Percentiles rank a stretch among this genome's conserved stretches.
These are phyloP conservation scores for Pseudozyma sp. DNA, from an alignment of 1,284 basidiomycete species.

Conservation along the genomic window DNA sequence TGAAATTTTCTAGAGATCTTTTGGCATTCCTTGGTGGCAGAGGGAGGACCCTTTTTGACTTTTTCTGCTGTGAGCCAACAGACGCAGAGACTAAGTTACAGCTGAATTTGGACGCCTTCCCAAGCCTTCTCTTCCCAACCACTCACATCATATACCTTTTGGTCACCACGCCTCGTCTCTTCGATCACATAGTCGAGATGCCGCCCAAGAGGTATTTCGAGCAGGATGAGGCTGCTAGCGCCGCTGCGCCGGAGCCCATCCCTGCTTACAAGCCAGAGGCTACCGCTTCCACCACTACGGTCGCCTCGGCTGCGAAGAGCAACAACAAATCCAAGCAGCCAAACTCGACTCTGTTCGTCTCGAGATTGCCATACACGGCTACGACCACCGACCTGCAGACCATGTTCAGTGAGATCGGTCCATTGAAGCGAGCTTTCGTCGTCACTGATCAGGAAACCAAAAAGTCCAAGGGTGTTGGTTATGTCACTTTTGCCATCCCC, in stretches of 20 bases:
- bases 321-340: background rate
- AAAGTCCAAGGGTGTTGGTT: slow-evolving; percentile 95
- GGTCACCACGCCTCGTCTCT: background rate
- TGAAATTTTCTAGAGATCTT: slow-evolving; percentile 21
- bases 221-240: slow-evolving; percentile 37
- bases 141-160: slow-evolving; percentile 5
- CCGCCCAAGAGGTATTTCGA: slow-evolving; percentile 58
- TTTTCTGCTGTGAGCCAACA: background rate
- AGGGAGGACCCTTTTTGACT: slow-evolving; percentile 12
- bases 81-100: too few relatives aligned
- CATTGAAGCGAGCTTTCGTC: slow-evolving; percentile 92
- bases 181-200: slow-evolving; percentile 23
- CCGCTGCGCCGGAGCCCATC: background rate
- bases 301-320: slow-evolving; percentile 9
- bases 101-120: too few relatives aligned
- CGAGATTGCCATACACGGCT: slow-evolving; percentile 81
- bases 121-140: background rate
- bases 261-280: slow-evolving; percentile 20
- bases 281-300: slow-evolving; percentile 2
- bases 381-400: slow-evolving; percentile 91
- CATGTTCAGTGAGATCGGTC: slow-evolving; percentile 93
- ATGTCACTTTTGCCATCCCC: slow-evolving; percentile 88
- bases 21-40: slow-evolving; percentile 1
- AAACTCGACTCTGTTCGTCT: slow-evolving; percentile 70
- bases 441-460: slow-evolving; percentile 83